Conservation (phyloP, 1,284 basidiomycete genomes). For the Mycosarcoma maydis region DNA sequence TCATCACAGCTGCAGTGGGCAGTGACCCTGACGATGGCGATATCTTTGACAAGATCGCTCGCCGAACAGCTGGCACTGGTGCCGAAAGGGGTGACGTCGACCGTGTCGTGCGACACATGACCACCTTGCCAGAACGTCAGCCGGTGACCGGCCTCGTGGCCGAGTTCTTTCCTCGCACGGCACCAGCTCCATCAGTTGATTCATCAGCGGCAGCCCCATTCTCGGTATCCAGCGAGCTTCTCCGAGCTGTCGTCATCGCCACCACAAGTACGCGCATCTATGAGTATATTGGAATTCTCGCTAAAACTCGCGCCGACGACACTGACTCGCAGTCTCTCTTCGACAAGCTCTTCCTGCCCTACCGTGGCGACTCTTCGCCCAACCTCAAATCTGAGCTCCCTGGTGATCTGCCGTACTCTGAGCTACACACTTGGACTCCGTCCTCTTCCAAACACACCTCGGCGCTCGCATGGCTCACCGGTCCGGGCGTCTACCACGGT, state of each 20-base stretch:
- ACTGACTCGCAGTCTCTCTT: slow-evolving; percentile 70
- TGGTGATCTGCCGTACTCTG: slow-evolving; percentile 64
- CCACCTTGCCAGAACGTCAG: slow-evolving; percentile 56
- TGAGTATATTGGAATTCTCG: slow-evolving; percentile 79
- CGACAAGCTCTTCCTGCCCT: slow-evolving; percentile 60
- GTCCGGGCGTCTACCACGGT: slow-evolving; percentile 61
- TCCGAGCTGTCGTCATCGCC: slow-evolving; percentile 73
- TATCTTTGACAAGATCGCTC: slow-evolving; percentile 63
- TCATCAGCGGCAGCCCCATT: background rate
- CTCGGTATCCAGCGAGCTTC: slow-evolving; percentile 10
- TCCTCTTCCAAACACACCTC: slow-evolving; percentile 1
- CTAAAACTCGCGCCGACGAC: slow-evolving; percentile 72
- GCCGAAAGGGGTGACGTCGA: slow-evolving; percentile 53
- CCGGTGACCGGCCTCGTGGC: slow-evolving; percentile 55
- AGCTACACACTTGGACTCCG: slow-evolving; percentile 68
- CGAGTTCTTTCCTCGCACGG: slow-evolving; percentile 34
- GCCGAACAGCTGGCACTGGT: slow-evolving; percentile 54
- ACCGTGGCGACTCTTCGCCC: slow-evolving; percentile 49
- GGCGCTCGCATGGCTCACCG: slow-evolving; percentile 50
- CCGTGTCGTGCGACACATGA: slow-evolving; percentile 52
- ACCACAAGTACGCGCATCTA: slow-evolving; percentile 90
- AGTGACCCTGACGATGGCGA: slow-evolving; percentile 69
- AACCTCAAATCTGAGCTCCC: slow-evolving; percentile 65
- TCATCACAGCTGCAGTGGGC: slow-evolving; percentile 73
- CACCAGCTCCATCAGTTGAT: slow-evolving; percentile 1